Base-by-base conservation (phyloP, 495 filamentous ascomycete genomes). In the Hypoxylon perforatum region DNA sequence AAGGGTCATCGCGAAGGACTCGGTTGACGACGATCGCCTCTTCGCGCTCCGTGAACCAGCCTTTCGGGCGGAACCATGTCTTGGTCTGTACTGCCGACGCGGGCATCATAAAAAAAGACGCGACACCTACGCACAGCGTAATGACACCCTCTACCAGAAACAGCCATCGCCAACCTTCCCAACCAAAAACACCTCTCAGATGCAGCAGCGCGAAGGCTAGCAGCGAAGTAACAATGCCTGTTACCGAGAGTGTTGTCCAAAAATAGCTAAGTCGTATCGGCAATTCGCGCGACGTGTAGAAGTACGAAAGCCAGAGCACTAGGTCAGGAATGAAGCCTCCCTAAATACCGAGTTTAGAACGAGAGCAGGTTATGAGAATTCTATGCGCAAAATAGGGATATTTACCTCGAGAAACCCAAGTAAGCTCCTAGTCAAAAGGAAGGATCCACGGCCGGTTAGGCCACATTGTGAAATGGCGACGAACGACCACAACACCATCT, bases 111-210 rank as follows among this genome's bases (percentile, higher is more conserved):
- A 86, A 75, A 61, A 84, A 85, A 2, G 84, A 85, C 28, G 75
- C 75, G 8, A 86, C 51, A 14, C 83, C 85, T 8, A 87, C 78
- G 15, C 71, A 68, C 3, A 88, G 67, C 0, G 84, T 85, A 25
- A 87, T 84, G 5, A 81, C 45, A 0, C 82, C 83, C 52, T 86
- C 82, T 48, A 74, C 74, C 53, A 76, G 77, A 72, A 88, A 90
- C 5, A 90, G 73, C 87, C 87, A 89, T 4, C 85, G 73, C 87
- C 87, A 90, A 0, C 87, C 87, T 3, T 80, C 79, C 55, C 86
- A 78, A 0, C 86, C 86, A 4, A 70, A 56, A 3, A 77, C 66
- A 12, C 86, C 86, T 48, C 87, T 75, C 22, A 89, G 74, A 46
- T 77, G 77, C 2, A 87, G 69, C 5, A 87, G 76, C 0, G 75